Evolutionary conservation across 2,329 filamentous ascomycete species (phyloP), one percentile per base, ranked within the genome.

Genomic region (Thielaviopsis cerberus): DNA sequence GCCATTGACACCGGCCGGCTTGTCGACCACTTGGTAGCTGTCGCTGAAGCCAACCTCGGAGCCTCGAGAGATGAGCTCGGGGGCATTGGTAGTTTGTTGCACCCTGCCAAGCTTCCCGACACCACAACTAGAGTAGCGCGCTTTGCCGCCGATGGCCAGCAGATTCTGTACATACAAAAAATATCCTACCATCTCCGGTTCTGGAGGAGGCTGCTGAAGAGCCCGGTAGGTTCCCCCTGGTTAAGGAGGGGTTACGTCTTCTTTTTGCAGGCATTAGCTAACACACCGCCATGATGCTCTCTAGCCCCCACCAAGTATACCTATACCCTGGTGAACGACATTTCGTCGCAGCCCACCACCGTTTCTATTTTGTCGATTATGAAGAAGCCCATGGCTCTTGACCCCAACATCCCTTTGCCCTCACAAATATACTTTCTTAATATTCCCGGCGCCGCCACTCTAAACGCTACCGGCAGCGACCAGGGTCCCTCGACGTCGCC

Each of bases 351-450:
- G 30, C 75, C 85, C 52, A 83, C 83, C n/a, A 94, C 89, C 51
- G 80, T 86, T 52, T 84, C 88, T 54, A 95, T 87, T 63, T 83
- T 97, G 63, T 86, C 89, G 59, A 81, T 98, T 65, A 79, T 95
- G 64, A 98, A 98, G 75, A 83, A 88, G 58, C 85, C 91, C 57
- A 82, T 85, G 68, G 86, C 90, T 56, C 87, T 98, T 72, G 88
- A 96, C 69, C 82, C 88, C 61, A 80, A 79, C 65, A 76, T 88
- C 68, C 86, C 90, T 60, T 81, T 98, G 67, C 83, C 84, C 65
- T 84, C 84, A 59, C 92, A 98, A 73, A 83, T 98, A 65, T 88
- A 94, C 67, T 86, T 96, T 67, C 86, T 91, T 69, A 96, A 94
- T 68, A 76, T 98, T 62, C 90, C 92, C 11, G 88, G 91, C 57